Conservation (phyloP, 208 protist species). For the Polymyxa betae region DNA sequence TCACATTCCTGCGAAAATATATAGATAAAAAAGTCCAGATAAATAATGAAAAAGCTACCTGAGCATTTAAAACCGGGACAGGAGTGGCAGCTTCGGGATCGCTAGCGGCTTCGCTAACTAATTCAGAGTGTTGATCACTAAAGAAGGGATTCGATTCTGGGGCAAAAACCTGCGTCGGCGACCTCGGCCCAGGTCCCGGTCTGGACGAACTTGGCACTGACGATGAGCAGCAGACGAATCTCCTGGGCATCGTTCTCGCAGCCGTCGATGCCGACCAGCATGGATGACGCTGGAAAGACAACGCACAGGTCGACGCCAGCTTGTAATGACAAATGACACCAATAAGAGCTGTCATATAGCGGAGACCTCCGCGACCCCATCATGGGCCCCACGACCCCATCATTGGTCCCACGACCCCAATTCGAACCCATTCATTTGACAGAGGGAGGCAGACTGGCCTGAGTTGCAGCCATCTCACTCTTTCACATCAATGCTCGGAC, state of each 20-base stretch:
- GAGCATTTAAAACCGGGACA: not conserved
- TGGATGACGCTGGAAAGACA: too few species aligned
- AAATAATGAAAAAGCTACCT: not conserved
- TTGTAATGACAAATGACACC: too few species aligned
- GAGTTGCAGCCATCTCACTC: too few species aligned
- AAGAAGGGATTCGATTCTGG: too few species aligned
- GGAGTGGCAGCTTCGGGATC: not conserved
- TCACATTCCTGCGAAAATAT: not conserved
- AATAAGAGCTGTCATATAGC: too few species aligned
- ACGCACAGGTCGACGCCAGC: too few species aligned
- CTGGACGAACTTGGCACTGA: not conserved
- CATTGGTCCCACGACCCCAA: too few species aligned
- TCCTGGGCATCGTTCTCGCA: not conserved
- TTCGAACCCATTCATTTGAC: too few species aligned
- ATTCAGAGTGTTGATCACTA: not conserved
- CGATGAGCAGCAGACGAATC: not conserved
- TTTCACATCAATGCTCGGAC: too few species aligned
- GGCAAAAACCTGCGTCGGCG: not conserved
- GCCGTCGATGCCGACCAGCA: not conserved
- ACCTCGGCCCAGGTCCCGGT: not conserved
- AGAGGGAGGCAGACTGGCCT: too few species aligned
- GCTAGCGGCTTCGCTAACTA: not conserved
- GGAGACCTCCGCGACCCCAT: too few species aligned
- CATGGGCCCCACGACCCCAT: too few species aligned
- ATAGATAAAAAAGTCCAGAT: not conserved